These are phyloP conservation scores for Epichloe amarillans DNA, from an alignment of 2,329 filamentous ascomycete genomes.

Conservation along the genomic window DNA sequence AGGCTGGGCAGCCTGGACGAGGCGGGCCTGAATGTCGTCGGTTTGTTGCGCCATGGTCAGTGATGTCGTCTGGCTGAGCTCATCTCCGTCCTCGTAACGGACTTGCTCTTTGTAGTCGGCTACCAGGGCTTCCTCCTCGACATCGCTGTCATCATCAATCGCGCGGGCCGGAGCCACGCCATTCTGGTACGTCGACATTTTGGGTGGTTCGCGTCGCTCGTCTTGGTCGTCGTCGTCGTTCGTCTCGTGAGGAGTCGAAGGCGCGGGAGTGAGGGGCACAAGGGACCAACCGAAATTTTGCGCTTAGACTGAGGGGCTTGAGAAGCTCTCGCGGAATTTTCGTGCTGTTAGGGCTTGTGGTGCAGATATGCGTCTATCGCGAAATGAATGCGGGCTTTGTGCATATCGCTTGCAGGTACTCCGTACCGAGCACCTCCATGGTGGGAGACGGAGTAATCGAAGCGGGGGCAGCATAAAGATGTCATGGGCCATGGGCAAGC, in stretches of 20 bases:
- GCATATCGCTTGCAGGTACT: conserved; percentile 13
- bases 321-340: conserved; percentile 19
- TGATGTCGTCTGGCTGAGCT: conserved; percentile 62
- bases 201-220: conserved; percentile 19
- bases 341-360: conserved; percentile 27
- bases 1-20: conserved; percentile 83
- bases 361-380: conserved; percentile 16
- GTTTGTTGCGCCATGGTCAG: conserved; percentile 58
- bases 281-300: conserved; percentile 21
- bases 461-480: conserved; percentile 15
- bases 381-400: conserved; percentile 11
- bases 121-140: conserved; percentile 89
- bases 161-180: conserved; percentile 45
- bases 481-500: neutral
- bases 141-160: conserved; percentile 74
- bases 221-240: conserved; percentile 12
- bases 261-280: conserved; percentile 15
- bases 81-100: conserved; percentile 76
- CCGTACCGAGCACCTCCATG: conserved; percentile 10
- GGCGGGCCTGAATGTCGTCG: conserved; percentile 86
- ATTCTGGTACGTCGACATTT: conserved; percentile 51
- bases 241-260: conserved; percentile 12
- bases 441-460: conserved; percentile 9
- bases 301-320: conserved; percentile 16
- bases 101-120: conserved; percentile 95